A percentile compares a stretch with the other conserved stretches of the same genome.
phyloP scores from a whole-genome alignment of 2,329 filamentous ascomycete genomes.

The Fusarium marasasianum region DNA sequence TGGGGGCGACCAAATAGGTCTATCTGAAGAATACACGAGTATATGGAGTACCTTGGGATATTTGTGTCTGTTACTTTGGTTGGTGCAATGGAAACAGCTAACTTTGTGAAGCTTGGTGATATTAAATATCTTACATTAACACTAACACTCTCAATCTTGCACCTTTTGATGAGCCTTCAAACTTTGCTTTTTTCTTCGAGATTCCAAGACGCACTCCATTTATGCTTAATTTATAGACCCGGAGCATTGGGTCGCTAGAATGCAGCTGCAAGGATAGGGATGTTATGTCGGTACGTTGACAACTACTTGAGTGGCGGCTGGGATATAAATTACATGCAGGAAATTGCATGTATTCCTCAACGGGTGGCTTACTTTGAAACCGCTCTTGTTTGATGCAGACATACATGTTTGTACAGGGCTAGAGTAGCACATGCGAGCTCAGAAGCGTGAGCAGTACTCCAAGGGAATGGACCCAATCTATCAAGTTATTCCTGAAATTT shows the following conservation, averaged over 20 bases:
- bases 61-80: neutral
- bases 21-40: constrained; percentile 6
- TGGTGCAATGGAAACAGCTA: no score
- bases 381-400: neutral
- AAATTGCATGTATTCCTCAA: neutral
- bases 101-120: neutral
- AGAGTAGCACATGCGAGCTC: neutral
- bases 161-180: neutral
- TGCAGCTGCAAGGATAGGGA: constrained; percentile 12
- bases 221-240: neutral
- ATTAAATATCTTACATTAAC: neutral
- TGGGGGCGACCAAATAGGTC: neutral
- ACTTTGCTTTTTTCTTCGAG: neutral
- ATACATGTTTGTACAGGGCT: neutral
- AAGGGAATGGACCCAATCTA: neutral
- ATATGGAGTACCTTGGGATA: neutral
- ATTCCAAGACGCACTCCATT: neutral
- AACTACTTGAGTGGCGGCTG: neutral
- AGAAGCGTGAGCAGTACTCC: neutral
- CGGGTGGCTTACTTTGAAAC: neutral
- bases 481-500: neutral
- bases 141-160: neutral
- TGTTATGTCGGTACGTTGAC: neutral
- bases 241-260: neutral
- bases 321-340: neutral